Conservation (phyloP, 345 rosid genomes). For the Syzygium aqueum region DNA sequence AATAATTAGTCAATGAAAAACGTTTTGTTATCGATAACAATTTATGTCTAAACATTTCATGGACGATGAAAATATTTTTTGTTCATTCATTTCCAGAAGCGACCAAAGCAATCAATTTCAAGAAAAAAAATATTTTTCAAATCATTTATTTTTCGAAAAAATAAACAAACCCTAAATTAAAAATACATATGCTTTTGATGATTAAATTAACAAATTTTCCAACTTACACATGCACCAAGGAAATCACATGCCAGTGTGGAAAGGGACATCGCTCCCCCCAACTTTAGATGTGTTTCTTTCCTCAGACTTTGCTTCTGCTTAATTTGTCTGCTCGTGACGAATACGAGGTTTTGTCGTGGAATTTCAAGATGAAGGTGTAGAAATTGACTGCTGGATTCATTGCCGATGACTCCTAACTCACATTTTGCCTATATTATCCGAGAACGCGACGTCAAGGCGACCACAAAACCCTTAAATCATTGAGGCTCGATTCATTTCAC, state of each 20-base stretch:
- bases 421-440: neutral
- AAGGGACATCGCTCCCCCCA: neutral
- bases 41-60: neutral
- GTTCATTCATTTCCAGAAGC: neutral
- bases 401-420: neutral
- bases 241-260: neutral
- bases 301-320: neutral
- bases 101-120: no score
- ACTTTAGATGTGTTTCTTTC: neutral
- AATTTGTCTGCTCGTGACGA: neutral
- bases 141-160: neutral
- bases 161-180: no score
- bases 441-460: no score
- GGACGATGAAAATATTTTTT: neutral
- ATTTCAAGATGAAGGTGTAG: neutral
- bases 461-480: neutral
- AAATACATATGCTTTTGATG: neutral
- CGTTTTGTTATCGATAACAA: neutral
- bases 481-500: neutral
- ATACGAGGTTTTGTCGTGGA: neutral
- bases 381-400: neutral
- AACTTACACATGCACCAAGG: neutral
- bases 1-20: neutral
- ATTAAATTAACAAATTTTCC: neutral
- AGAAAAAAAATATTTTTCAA: neutral